Percentiles rank a stretch among this genome's conserved stretches.
Conservation (phyloP, 2,329 filamentous ascomycete species). For the Rachicladosporium sp. region DNA sequence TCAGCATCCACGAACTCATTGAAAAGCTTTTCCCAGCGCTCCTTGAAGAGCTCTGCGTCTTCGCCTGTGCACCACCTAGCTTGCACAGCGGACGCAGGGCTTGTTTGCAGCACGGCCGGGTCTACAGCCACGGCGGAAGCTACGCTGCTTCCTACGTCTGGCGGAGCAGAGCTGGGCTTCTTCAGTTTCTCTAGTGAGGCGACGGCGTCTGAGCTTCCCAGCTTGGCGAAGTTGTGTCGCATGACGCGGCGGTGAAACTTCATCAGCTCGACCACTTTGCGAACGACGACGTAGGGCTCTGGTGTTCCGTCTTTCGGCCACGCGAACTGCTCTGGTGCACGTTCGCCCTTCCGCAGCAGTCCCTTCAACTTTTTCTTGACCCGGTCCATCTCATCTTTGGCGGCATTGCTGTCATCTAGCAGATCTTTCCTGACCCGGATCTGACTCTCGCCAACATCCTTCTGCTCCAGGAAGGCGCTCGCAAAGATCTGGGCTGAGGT, state of each 20-base stretch:
- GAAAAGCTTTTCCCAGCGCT: constrained; percentile 97
- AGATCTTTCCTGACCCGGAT: constrained; percentile 90
- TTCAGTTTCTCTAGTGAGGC: constrained; percentile 43
- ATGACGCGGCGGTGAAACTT: constrained; percentile 93
- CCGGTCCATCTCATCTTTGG: constrained; percentile 98
- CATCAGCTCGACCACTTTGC: constrained; percentile 88
- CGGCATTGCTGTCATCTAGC: constrained; percentile 92
- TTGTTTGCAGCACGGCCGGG: constrained; percentile 5
- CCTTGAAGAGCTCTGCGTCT: constrained; percentile 85
- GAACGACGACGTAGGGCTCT: constrained; percentile 85
- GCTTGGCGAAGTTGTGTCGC: constrained; percentile 80
- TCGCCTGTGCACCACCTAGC: constrained; percentile 92
- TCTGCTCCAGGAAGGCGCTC: constrained; percentile 73
- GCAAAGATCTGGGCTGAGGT: constrained; percentile 96
- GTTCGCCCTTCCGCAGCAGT: constrained; percentile 78
- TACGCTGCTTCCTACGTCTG: constrained; percentile 1
- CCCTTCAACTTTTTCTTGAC: constrained; percentile 99
- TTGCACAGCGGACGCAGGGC: constrained; percentile 47
- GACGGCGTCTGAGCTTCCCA: constrained; percentile 50
- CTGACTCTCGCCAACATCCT: constrained; percentile 72
- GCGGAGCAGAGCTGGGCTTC: constrained; percentile 40
- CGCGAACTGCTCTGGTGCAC: constrained; percentile 90
- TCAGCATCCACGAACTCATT: constrained; percentile 92
- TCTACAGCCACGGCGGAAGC: constrained; percentile 2
- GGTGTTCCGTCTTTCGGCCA: constrained; percentile 89